A percentile compares a stretch with the other conserved stretches of the same genome.
phyloP scores from a whole-genome alignment of 1,284 basidiomycete species.

The Somion occarium region DNA sequence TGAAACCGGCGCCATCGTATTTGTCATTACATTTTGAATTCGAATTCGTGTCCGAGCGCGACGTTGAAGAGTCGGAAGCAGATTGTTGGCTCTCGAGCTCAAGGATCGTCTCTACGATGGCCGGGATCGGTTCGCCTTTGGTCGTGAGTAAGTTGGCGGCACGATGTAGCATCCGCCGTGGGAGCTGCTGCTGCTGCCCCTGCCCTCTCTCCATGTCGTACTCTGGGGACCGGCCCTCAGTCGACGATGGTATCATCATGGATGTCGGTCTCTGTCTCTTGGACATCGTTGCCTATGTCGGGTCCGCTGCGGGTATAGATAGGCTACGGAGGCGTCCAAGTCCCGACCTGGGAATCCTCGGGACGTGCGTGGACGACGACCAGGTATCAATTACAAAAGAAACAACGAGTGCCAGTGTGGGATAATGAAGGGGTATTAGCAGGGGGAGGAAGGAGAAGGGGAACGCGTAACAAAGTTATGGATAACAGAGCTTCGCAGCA shows the following conservation, averaged over 20 bases:
- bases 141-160: slow-evolving; percentile 22
- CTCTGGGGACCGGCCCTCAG: no score
- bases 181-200: neutral
- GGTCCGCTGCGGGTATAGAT: no score
- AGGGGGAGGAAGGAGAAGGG: no score
- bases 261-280: neutral
- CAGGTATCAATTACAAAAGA: no score
- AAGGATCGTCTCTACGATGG: slow-evolving; percentile 17
- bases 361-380: no score
- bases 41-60: neutral
- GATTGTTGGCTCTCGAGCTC: slow-evolving; percentile 11
- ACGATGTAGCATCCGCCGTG: slow-evolving; percentile 16
- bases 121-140: slow-evolving; percentile 22
- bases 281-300: neutral
- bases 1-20: slow-evolving; percentile 2
- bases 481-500: no score
- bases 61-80: neutral
- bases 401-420: no score
- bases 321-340: no score
- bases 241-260: neutral
- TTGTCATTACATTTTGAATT: no score
- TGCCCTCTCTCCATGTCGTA: neutral
- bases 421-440: no score
- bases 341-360: no score
- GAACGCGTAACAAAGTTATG: no score